Evolutionary conservation across 441 rosid species (phyloP), one percentile per base, ranked within the genome.

Genomic region (Raphanus hybrid): DNA sequence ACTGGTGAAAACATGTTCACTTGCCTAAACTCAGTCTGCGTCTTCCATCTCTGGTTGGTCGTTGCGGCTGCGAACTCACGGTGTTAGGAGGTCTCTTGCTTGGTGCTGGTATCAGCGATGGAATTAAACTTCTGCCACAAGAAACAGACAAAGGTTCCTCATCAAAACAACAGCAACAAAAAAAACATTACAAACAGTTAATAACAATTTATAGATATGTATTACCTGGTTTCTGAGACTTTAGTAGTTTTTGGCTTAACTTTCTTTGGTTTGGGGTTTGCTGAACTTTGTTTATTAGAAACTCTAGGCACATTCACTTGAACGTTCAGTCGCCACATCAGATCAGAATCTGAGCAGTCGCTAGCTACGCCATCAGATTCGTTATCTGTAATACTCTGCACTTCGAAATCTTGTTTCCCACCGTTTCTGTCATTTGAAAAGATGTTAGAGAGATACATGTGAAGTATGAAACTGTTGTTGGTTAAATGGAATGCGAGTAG

Each of bases 61-160:
- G 86, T 29, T 57, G 62, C 48, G 61, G 59, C 32, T 80, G 80
- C 43, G 80, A 76, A 69, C 81, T 86, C 9, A 39, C 43, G 12
- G 89, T 85, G 65, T 69, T 82, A 8, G 88, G 73, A 67, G 54
- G 61, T 82, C 84, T 93, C 85, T 82, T 77, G 15, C 82, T 86
- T 66, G 89, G 81, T 6, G 90, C 88, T 6, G 97, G 97, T 59
- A 88, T 90, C 76, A 87, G 74, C 45, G 97, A 87, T 60, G 98
- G 99, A 64, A 90, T 87, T 45, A 84, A 65, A 76, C 93, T 90
- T 91, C 95, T 88, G 82, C 39, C 64, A 18, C 72, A 64, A 64
- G 12, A 68, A 37, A 23, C 8, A 55, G 37, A 71, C 66, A 60
- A 41, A 55, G 18, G 2, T 2, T 54, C 37, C 15, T 11, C 12